A percentile compares a stretch with the other conserved stretches of the same genome.
phyloP scores from a whole-genome alignment of 1,139 yeast species.

The Yamadazyma membranifaciens region DNA sequence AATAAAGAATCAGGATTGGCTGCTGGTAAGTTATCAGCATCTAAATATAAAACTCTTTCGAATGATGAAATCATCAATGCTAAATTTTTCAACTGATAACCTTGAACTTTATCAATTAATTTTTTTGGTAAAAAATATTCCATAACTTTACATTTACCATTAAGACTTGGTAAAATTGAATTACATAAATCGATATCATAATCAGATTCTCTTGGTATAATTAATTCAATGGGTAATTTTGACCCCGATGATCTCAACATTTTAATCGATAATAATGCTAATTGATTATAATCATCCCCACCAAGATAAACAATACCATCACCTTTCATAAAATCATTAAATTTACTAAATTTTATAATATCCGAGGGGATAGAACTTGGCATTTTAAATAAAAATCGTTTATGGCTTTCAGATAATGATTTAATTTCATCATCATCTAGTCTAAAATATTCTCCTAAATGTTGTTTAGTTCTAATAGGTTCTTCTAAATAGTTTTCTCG shows the following conservation, averaged over 20 bases:
- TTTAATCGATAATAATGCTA: slow-evolving; percentile 53
- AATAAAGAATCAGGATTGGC: slow-evolving; percentile 34
- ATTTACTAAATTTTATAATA: slow-evolving; percentile 19
- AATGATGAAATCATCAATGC: slow-evolving; percentile 36
- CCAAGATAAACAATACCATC: slow-evolving; percentile 64
- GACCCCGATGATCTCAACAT: slow-evolving; percentile 54
- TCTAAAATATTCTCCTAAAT: slow-evolving; percentile 22
- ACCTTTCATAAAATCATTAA: slow-evolving; percentile 37
- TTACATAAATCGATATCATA: slow-evolving; percentile 32
- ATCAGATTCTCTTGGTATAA: slow-evolving; percentile 28
- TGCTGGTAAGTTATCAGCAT: slow-evolving; percentile 36
- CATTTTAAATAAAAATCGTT: slow-evolving; percentile 19
- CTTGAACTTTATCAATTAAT: slow-evolving; percentile 20
- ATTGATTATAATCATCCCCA: slow-evolving; percentile 58
- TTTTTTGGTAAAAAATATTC: slow-evolving; percentile 28
- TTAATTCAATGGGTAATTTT: slow-evolving; percentile 56
- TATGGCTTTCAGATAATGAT: slow-evolving; percentile 22
- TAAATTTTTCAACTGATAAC: slow-evolving; percentile 33
- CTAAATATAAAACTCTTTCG: slow-evolving; percentile 32
- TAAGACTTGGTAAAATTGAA: slow-evolving; percentile 26
- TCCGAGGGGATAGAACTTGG: slow-evolving; percentile 23
- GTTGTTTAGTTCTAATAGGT: slow-evolving; percentile 26
- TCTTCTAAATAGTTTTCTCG: slow-evolving; percentile 32
- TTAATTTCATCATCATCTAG: slow-evolving; percentile 21
- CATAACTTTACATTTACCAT: slow-evolving; percentile 33